Evolutionary conservation across 257 asterid species (phyloP), one percentile per base, ranked within the genome.

Genomic region (Salvia splendens): DNA sequence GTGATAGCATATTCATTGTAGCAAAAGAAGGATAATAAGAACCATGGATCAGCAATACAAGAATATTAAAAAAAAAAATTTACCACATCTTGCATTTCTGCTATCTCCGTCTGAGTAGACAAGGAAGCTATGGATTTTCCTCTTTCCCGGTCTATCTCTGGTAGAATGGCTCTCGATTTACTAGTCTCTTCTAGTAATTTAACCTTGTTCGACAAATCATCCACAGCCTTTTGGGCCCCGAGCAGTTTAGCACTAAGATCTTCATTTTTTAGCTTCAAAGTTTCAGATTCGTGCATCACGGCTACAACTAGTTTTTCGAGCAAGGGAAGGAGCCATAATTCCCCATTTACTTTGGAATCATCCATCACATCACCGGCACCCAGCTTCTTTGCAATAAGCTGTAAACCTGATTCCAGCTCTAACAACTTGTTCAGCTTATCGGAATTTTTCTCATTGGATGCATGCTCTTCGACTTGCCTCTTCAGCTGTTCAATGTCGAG

Each of bases 71-170:
- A 62, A 58, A 76, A 16, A 8, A 40, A 69, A 77, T 28, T 79
- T 88, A 94, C 99, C 95, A 77, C 62, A 60, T 88, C 97, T 64
- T 88, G 97, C 61, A 87, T 81, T 79, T 94, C 99, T 35, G 97
- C 85, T 81, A 94, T 91, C 91, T 94, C 99, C 52, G 96, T 77
- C 70, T 75, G 82, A 67, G 83, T 16, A 78, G 92, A 73, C 77
- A 81, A 67, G 69, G 88, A 71, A 35, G 87, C 75, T 67, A 76
- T 58, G 15, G 83, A 79, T 69, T 78, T 60, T 71, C 77, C 86
- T 79, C 87, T 84, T 73, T 85, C 96, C 80, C 81, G 85, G 69
- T 60, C 77, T 24, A 73, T 69, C 70, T 88, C 97, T 10, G 84
- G 71, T 56, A 76, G 75, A 75, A 68, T 35, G 61, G 10, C 81